Base-by-base conservation (phyloP, 2,329 filamentous ascomycete species). In the Verruconis gallopava region DNA sequence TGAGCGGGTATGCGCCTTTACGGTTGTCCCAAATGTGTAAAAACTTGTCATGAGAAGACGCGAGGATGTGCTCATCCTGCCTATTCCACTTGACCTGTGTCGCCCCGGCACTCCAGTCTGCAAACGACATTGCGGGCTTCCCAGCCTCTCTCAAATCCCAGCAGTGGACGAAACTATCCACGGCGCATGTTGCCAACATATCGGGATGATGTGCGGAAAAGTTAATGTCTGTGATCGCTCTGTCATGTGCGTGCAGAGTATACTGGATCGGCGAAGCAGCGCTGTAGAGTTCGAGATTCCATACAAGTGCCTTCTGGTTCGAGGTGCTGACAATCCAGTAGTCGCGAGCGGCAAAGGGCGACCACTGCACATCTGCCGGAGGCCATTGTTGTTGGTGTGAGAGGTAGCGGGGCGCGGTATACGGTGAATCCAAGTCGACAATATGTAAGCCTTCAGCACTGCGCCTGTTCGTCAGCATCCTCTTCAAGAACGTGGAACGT, bases 31-130 rank as follows among this genome's bases (percentile, higher is more conserved):
- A 95, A 40, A 95, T 85, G 46, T 85, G 81, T 34, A 95, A 67
- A 64, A 78, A 85, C 38, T 79, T 78, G 60, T 94, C 86, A 62
- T 95, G 89, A 9, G 88, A 85, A 21, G 88, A 94, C 15, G 89
- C 89, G 37, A 95, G 67, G 20, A 94, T 77, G 55, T 91, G 77
- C n/a, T 81, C 71, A 53, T 93, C 78, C 56, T 89, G 83, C 19
- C 88, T 76, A 55, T 88, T 94, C 71, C 85, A 95, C 61, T 95
- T 95, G 48, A 95, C 88, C 57, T 95, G 89, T 1, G 88, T 93
- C 9, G 86, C 88, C 33, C 88, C 88, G 21, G 86, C 85, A 55
- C 86, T 85, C 83, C 86, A 95, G 62, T 95, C 86, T 46, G 82
- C 89, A 55, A 91, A 93, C 0, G 79, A 85, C 43, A 88, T 68